Base-by-base conservation (phyloP, 306 rosid species). In the Cercis canadensis region DNA sequence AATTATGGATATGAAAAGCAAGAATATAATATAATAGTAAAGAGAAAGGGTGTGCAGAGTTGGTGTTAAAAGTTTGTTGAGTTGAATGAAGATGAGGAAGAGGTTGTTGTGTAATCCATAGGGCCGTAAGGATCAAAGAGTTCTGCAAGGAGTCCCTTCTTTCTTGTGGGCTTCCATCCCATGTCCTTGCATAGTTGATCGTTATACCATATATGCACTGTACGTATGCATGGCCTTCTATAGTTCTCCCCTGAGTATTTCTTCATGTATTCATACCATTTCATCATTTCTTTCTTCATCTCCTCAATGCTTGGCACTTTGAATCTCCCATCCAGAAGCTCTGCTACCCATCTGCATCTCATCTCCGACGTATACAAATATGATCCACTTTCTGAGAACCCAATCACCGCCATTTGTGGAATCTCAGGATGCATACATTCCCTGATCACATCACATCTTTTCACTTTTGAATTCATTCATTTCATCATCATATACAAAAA, bases 131-230 rank as follows among this genome's bases (percentile, higher is more conserved):
- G 92, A 49, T 80, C 43, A 74, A 87, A 84, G 4, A 90, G 58
- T 16, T 90, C 90, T 64, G 88, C 80, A 5, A 86, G n/a, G 50
- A 86, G 65, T 13, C 92, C 88, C 11, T 80, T 88, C 71, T 86
- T 90, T 49, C 88, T 84, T 46, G 32, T 78, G 32, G 76, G 92
- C 57, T 78, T 90, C 94, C 87, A 87, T 5, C 86, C 80, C 87
- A 88, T 90, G 86, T 88, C 94, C 34, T 79, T 86, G 85, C 96
- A 90, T 0, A 88, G 33, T 33, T 84, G 94, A 51, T 88, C 91
- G 39, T 70, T 75, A 46, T 83, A 79, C 87, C 88, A 83, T 16
- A 84, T 57, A 52, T 87, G 90, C 57, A 88, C 59, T 4, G 77
- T 72, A 44, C 57, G 83, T 7, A 87, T 59, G 75, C 88, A 74